A percentile compares a stretch with the other conserved stretches of the same genome.
Conservation (phyloP, 2,329 filamentous ascomycete species). For the Cladosporium sp. region DNA sequence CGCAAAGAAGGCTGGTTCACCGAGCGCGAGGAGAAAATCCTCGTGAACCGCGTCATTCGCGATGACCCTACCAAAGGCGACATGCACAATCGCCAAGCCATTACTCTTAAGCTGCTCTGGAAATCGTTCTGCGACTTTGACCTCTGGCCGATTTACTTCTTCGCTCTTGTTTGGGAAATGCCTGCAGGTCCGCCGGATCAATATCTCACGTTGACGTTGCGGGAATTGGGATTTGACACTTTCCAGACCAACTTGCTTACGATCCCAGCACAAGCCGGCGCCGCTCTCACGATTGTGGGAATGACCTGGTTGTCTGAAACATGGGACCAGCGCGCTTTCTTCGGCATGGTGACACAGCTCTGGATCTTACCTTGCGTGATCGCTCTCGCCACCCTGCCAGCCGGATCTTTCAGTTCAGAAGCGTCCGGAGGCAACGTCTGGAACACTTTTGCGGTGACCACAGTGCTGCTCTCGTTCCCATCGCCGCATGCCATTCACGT, state of each 20-base stretch:
- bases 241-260: slow-evolving; percentile 47
- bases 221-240: slow-evolving; percentile 41
- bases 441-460: slow-evolving; percentile 41
- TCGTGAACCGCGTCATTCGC: slow-evolving; percentile 61
- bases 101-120: slow-evolving; percentile 51
- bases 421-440: slow-evolving; percentile 43
- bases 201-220: slow-evolving; percentile 55
- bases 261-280: slow-evolving; percentile 38
- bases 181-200: slow-evolving; percentile 41
- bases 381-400: slow-evolving; percentile 38
- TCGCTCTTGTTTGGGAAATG: slow-evolving; percentile 22
- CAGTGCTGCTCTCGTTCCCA: slow-evolving; percentile 42
- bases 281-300: slow-evolving; percentile 47
- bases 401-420: slow-evolving; percentile 32
- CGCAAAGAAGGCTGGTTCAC: slow-evolving; percentile 66
- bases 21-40: slow-evolving; percentile 66
- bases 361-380: slow-evolving; percentile 45
- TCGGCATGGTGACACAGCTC: slow-evolving; percentile 44
- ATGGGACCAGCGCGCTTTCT: slow-evolving; percentile 52
- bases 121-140: slow-evolving; percentile 55
- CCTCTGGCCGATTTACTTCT: slow-evolving; percentile 49
- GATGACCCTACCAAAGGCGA: slow-evolving; percentile 59
- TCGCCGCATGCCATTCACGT: slow-evolving; percentile 60
- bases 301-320: slow-evolving; percentile 53
- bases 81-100: slow-evolving; percentile 61